Base-by-base conservation (phyloP, 164 flowering plant genomes). In the Litsea cubeba region DNA sequence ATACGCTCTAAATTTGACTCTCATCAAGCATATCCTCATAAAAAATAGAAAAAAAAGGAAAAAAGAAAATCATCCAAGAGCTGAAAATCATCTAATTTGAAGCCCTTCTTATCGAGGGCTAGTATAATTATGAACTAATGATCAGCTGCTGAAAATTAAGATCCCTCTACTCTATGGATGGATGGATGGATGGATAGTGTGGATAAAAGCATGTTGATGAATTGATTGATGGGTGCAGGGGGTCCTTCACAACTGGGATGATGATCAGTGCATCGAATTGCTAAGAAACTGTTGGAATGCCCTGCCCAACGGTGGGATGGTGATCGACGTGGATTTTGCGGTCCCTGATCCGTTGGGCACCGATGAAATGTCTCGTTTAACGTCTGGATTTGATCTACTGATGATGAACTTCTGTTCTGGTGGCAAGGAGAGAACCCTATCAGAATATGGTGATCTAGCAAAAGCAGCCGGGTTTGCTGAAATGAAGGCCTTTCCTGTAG, bases 261-360 rank as follows among this genome's bases (percentile, higher is more conserved):
- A 85, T 24, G 80, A 82, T 7, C 72, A 76, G 12, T 83, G 86
- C 75, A 0, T 82, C 25, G 70, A 75, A 76, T 11, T 83, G 50
- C 72, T 82, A 14, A 79, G 73, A 40, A 83, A 85, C 50, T 80
- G 88, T 74, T 77, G 73, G 66, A 62, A 77, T 24, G 77, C 82
- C 7, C 32, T 84, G n/a, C 82, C 84, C 3, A 73, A 74, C 1
- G 22, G 62, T 14, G 85, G 84, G 22, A 81, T 82, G 72, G 83
- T 86, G 69, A 76, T 85, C 4, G 54, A 72, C 6, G 82, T 85
- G 23, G 88, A 83, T 24, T 0, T 74, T 25, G 74, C 79, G 1
- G 49, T 80, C 14, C 83, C 84, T 26, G 80, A 76, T 49, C 32
- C 24, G 18, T 76, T 80, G 2, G 77, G 80, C 28, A 58, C 65